A percentile compares a stretch with the other conserved stretches of the same genome.
phyloP scores from a whole-genome alignment of 2,329 filamentous ascomycete genomes.

The Lojkania enalia region DNA sequence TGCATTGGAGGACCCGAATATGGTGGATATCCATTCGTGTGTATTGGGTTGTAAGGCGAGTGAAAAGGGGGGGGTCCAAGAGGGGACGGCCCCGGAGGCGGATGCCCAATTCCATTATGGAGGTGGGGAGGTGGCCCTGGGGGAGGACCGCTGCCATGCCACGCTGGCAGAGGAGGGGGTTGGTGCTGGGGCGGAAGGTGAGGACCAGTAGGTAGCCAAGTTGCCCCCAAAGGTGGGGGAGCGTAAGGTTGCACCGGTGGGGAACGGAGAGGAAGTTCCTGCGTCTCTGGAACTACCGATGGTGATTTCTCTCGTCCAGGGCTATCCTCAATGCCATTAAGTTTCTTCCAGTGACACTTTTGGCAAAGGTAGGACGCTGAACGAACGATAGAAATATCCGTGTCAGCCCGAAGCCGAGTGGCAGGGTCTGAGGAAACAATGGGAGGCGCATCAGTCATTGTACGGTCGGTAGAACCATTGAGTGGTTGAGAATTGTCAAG shows the following conservation, averaged over 20 bases:
- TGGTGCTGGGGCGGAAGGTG: slow-evolving; percentile 22
- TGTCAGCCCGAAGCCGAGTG: slow-evolving; percentile 27
- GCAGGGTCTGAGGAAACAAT: slow-evolving; percentile 19
- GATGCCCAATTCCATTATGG: slow-evolving; percentile 38
- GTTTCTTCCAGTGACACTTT: slow-evolving; percentile 53
- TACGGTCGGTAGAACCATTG: slow-evolving; percentile 31
- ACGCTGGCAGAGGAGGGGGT: slow-evolving; percentile 35
- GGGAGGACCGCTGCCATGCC: slow-evolving; percentile 31
- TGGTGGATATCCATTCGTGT: slow-evolving; percentile 40
- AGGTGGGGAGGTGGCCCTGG: slow-evolving; percentile 13
- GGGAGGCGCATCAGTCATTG: slow-evolving; percentile 36
- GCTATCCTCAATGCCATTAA: slow-evolving; percentile 39
- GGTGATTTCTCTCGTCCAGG: slow-evolving; percentile 34
- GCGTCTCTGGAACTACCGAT: slow-evolving; percentile 37
- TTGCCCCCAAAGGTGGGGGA: slow-evolving; percentile 22
- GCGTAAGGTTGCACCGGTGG: slow-evolving; percentile 33
- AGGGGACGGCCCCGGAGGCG: slow-evolving; percentile 27
- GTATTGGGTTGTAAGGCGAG: slow-evolving; percentile 32
- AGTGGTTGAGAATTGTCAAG: slow-evolving; percentile 21
- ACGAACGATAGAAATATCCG: slow-evolving; percentile 19
- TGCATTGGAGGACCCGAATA: slow-evolving; percentile 36
- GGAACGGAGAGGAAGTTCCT: slow-evolving; percentile 38
- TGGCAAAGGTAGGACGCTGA: slow-evolving; percentile 48
- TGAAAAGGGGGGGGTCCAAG: slow-evolving; percentile 37
- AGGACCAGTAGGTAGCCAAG: slow-evolving; percentile 29